Evolutionary conservation across 2,329 filamentous ascomycete species (phyloP).

Genomic region (Emergomyces pasteurianus): DNA sequence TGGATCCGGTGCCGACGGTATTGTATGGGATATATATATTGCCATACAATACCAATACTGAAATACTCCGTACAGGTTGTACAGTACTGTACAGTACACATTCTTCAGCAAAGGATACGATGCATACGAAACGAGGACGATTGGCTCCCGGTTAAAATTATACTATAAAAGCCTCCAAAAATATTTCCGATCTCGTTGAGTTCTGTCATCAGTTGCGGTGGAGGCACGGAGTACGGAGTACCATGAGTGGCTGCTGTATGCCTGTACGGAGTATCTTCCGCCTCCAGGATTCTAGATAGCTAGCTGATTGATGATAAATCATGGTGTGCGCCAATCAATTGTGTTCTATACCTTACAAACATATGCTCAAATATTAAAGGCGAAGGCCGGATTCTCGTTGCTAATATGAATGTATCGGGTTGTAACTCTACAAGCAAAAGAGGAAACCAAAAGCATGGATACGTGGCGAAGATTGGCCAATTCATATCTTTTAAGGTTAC

Average conservation of each 20-base stretch:
- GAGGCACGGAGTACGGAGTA: too few relatives aligned
- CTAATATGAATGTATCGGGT: not conserved
- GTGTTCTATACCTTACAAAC: not conserved
- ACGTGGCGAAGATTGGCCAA: not conserved
- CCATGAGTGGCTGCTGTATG: too few relatives aligned
- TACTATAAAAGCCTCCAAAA: not conserved
- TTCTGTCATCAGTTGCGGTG: too few relatives aligned
- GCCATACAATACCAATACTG: not conserved
- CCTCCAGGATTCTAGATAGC: too few relatives aligned
- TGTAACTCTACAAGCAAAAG: too few relatives aligned
- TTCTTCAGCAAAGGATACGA: not conserved
- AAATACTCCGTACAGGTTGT: not conserved
- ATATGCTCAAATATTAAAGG: too few relatives aligned
- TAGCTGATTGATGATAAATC: too few relatives aligned
- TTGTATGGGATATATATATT: not conserved
- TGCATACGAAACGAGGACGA: not conserved
- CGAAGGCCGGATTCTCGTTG: too few relatives aligned
- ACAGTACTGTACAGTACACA: too few relatives aligned
- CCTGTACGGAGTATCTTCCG: too few relatives aligned
- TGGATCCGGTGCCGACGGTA: not conserved
- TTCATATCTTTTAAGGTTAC: not conserved
- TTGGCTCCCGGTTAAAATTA: not conserved
- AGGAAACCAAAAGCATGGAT: too few relatives aligned
- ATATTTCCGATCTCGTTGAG: not conserved
- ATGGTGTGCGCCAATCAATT: too few relatives aligned